A percentile compares a stretch with the other conserved stretches of the same genome.
Evolutionary conservation across 2,329 filamentous ascomycete genomes (phyloP).

Genomic region (Penicillium rolfsii): DNA sequence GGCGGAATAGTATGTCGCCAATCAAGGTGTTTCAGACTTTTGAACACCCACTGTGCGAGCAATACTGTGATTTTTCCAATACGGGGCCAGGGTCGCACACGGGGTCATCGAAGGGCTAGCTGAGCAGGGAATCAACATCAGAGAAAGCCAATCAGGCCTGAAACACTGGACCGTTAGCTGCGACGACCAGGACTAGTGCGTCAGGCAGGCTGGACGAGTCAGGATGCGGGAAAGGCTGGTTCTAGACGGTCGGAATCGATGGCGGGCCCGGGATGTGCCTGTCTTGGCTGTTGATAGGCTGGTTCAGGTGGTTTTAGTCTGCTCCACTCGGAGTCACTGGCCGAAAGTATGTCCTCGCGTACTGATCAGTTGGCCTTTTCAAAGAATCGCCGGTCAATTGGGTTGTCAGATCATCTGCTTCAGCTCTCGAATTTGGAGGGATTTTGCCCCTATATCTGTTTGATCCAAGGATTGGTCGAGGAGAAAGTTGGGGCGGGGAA

Average conservation of each 20-base stretch:
- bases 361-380: not conserved
- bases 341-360: not conserved
- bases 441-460: not conserved
- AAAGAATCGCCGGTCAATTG: not conserved
- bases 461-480: constrained; percentile 2
- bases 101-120: not conserved
- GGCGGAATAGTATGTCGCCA: too few species aligned
- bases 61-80: not conserved
- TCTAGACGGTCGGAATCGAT: constrained; percentile 2
- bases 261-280: not conserved
- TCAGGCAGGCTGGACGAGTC: not conserved
- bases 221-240: not conserved
- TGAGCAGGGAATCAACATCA: not conserved
- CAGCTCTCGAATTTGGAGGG: not conserved
- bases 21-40: too few species aligned
- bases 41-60: not conserved
- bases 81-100: not conserved
- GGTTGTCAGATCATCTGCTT: not conserved
- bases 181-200: not conserved
- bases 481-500: not conserved
- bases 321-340: constrained; percentile 6
- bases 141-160: not conserved
- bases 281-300: not conserved
- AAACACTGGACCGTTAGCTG: constrained; percentile 8
- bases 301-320: not conserved